Percentiles rank a stretch among this genome's conserved stretches.
phyloP scores from a whole-genome alignment of 495 filamentous ascomycete species.

The Penicillium mononematosum region DNA sequence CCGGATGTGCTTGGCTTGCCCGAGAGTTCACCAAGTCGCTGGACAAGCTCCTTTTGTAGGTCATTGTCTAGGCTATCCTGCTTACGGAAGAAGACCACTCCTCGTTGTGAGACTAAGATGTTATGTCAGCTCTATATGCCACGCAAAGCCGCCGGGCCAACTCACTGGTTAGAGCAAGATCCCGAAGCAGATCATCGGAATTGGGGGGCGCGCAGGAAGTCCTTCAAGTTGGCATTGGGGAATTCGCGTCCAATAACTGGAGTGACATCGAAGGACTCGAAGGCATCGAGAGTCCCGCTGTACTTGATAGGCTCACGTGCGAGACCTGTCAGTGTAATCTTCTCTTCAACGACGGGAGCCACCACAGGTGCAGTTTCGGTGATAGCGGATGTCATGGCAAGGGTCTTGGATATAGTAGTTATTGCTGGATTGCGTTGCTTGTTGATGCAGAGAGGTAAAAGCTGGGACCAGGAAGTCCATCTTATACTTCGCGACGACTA shows the following conservation, averaged over 20 bases:
- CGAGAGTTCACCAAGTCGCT: conserved; percentile 60
- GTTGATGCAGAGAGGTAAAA: not conserved
- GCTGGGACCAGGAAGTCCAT: not conserved
- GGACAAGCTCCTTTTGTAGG: conserved; percentile 65
- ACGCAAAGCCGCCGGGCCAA: not conserved
- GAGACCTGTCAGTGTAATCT: conserved; percentile 15
- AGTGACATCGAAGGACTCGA: conserved; percentile 62
- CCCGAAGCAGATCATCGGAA: conserved; percentile 63
- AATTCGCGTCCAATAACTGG: conserved; percentile 69
- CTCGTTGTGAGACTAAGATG: conserved; percentile 68
- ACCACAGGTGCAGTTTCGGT: conserved; percentile 18
- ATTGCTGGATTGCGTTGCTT: not conserved
- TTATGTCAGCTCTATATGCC: not conserved
- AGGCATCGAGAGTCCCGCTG: conserved; percentile 55
- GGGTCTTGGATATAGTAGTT: not conserved
- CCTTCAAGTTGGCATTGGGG: conserved; percentile 54
- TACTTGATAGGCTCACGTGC: conserved; percentile 45
- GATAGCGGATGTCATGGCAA: conserved; percentile 28
- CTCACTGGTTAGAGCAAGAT: conserved; percentile 65
- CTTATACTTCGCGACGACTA: conserved; percentile 5
- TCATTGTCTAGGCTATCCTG: conserved; percentile 66
- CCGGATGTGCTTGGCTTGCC: conserved; percentile 65
- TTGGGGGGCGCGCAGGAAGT: conserved; percentile 61
- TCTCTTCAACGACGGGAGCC: conserved; percentile 23
- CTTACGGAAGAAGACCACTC: conserved; percentile 79